Conservation (phyloP, 495 filamentous ascomycete genomes). For the Gamarada debralockiae region DNA sequence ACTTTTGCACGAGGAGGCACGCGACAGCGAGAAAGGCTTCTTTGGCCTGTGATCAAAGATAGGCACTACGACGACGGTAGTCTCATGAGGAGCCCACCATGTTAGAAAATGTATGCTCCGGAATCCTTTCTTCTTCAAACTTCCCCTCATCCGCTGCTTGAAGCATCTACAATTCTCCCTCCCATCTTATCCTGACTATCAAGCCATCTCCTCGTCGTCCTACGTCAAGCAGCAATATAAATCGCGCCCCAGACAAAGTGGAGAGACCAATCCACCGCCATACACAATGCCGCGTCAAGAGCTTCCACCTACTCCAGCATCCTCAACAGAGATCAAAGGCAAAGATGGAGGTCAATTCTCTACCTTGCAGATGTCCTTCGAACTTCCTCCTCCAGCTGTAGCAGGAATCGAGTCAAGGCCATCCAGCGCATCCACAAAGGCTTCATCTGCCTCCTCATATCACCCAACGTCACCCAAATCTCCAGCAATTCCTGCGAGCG, state of each 20-base stretch:
- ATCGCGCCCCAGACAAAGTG: conserved; percentile 10
- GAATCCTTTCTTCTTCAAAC: background rate
- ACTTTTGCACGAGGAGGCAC: background rate
- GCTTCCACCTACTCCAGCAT: conserved; percentile 78
- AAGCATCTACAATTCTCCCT: background rate
- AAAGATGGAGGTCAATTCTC: conserved; percentile 60
- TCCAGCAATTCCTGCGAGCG: conserved; percentile 49
- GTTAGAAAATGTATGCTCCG: background rate
- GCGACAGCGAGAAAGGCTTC: background rate
- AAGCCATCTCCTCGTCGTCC: background rate
- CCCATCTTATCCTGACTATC: background rate
- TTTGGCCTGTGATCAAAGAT: conserved; percentile 3
- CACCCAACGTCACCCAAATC: conserved; percentile 54
- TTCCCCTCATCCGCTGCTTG: background rate
- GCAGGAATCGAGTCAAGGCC: conserved; percentile 35
- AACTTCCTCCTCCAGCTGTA: conserved; percentile 81
- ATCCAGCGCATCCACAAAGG: conserved; percentile 27
- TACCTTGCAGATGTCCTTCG: conserved; percentile 59
- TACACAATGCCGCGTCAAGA: conserved; percentile 64
- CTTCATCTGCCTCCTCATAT: conserved; percentile 40
- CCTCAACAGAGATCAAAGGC: conserved; percentile 76
- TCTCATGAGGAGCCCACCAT: conserved; percentile 2
- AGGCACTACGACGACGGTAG: conserved; percentile 4
- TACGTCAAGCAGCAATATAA: conserved; percentile 1
- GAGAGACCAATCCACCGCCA: conserved; percentile 2